Conservation (phyloP, 495 filamentous ascomycete genomes). For the Podospora conica region DNA sequence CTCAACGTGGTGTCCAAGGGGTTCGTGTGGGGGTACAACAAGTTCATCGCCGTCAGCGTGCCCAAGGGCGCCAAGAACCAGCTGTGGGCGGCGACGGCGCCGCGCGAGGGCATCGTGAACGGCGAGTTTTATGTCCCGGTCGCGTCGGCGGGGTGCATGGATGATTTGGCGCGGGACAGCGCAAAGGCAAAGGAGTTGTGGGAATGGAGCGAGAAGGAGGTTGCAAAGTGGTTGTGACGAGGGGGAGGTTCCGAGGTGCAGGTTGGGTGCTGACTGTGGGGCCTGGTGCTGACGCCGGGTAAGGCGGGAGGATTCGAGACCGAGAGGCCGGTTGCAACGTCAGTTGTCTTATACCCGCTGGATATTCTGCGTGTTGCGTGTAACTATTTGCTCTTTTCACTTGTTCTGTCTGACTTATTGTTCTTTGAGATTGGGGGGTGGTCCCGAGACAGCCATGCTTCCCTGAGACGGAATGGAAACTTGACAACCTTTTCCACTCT, state of each 20-base stretch:
- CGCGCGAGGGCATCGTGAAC: not conserved
- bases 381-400: not conserved
- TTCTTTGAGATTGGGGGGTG: not conserved
- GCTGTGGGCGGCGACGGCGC: slow-evolving; percentile 50
- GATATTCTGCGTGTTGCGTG: not conserved
- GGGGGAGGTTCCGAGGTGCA: too few species aligned
- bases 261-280: too few species aligned
- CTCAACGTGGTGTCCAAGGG: slow-evolving; percentile 7
- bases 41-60: slow-evolving; percentile 27
- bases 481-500: not conserved
- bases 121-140: not conserved
- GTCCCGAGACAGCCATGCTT: not conserved
- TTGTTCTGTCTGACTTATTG: not conserved
- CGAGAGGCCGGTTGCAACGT: not conserved
- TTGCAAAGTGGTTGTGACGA: not conserved
- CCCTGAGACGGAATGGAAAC: not conserved
- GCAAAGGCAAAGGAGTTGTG: not conserved
- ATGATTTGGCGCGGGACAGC: not conserved
- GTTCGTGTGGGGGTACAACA: slow-evolving; percentile 7
- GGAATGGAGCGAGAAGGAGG: not conserved
- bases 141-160: not conserved
- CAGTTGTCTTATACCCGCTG: not conserved
- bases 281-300: not conserved
- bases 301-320: not conserved
- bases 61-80: slow-evolving; percentile 51